Evolutionary conservation across 106 monocot genomes (phyloP).

Genomic region (Dendrobium nobile): DNA sequence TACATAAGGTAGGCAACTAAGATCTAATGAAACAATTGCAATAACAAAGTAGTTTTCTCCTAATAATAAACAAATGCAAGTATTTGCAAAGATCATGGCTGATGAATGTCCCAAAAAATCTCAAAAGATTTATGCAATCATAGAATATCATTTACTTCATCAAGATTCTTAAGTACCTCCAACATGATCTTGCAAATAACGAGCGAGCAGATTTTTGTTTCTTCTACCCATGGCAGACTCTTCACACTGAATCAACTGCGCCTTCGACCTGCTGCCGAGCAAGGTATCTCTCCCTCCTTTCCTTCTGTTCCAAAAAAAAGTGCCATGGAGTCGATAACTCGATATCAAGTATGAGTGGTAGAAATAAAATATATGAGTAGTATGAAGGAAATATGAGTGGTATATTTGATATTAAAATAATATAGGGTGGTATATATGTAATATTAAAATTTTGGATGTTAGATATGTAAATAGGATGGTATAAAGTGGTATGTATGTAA

Average conservation of each 20-base stretch:
- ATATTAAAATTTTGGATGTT: too few species aligned
- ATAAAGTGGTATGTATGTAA: too few species aligned
- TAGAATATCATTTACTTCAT: background rate
- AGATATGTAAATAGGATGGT: too few species aligned
- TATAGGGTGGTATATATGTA: too few species aligned
- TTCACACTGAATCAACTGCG: slow-evolving; percentile 32
- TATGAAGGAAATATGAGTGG: too few species aligned
- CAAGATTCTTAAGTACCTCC: background rate
- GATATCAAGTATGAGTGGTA: too few species aligned
- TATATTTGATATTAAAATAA: too few species aligned
- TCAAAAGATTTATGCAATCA: background rate
- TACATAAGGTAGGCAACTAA: background rate
- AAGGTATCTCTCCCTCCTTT: slow-evolving; percentile 54
- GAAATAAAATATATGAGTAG: too few species aligned
- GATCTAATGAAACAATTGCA: background rate
- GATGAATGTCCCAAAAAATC: background rate
- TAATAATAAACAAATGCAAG: background rate
- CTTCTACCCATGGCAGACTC: background rate
- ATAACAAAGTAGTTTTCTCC: background rate
- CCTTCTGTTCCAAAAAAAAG: slow-evolving; percentile 24
- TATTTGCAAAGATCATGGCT: background rate
- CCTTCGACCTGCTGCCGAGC: slow-evolving; percentile 48
- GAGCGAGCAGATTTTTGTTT: background rate
- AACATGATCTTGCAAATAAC: background rate
- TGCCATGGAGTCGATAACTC: background rate